These are phyloP conservation scores for Pyrenochaeta sp. DNA, from an alignment of 2,329 filamentous ascomycete genomes.

Conservation along the genomic window DNA sequence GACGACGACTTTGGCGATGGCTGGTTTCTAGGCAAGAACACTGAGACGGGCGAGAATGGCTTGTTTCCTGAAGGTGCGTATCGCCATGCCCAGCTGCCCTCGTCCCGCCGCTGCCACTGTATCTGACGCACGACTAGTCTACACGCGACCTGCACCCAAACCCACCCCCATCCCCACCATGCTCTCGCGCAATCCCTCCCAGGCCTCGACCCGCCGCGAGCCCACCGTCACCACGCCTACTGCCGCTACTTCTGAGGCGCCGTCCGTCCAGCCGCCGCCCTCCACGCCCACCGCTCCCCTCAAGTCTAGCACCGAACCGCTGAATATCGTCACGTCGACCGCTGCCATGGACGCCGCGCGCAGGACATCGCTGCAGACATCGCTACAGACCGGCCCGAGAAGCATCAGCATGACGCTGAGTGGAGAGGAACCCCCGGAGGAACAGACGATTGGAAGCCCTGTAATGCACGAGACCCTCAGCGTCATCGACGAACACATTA, in stretches of 20 bases:
- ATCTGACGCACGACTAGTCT: constrained; percentile 57
- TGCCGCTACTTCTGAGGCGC: constrained; percentile 26
- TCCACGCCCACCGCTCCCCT: constrained; percentile 22
- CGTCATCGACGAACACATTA: constrained; percentile 97
- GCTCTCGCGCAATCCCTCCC: constrained; percentile 40
- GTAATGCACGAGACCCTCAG: constrained; percentile 95
- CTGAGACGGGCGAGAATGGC: constrained; percentile 75
- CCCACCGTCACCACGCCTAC: constrained; percentile 18
- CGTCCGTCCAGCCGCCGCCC: constrained; percentile 22
- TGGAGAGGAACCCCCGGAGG: constrained; percentile 49
- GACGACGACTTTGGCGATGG: constrained; percentile 90
- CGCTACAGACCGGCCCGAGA: constrained; percentile 30
- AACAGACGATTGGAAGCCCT: constrained; percentile 65
- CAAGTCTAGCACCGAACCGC: constrained; percentile 35
- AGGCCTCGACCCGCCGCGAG: constrained; percentile 22
- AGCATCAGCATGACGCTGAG: constrained; percentile 47
- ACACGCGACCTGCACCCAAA: constrained; percentile 66
- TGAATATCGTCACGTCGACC: constrained; percentile 34
- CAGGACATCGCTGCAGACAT: constrained; percentile 30
- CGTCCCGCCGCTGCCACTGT: constrained; percentile 1
- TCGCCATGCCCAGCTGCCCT: neutral
- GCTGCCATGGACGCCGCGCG: constrained; percentile 20
- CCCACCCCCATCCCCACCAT: constrained; percentile 37
- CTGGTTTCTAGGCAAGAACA: constrained; percentile 80
- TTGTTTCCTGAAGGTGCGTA: constrained; percentile 81